phyloP scores from a whole-genome alignment of 1,284 basidiomycete genomes.

The Bjerkandera adusta region DNA sequence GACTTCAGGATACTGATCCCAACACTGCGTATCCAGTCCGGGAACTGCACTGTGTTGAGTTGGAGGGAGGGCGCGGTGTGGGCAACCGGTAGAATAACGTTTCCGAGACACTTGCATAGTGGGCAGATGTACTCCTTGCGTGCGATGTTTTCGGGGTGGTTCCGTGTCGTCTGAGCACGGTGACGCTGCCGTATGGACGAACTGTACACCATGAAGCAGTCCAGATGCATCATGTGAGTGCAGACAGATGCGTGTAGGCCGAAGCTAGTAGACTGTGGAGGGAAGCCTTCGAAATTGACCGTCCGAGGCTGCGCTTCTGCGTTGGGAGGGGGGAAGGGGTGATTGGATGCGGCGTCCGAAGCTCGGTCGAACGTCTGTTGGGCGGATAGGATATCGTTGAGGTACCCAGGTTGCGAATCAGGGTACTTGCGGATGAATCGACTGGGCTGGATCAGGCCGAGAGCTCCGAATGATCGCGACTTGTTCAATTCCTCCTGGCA shows the following conservation, averaged over 20 bases:
- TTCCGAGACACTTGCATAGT: conserved; percentile 97
- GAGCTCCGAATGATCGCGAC: conserved; percentile 77
- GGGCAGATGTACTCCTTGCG: conserved; percentile 97
- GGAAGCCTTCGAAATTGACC: conserved; percentile 74
- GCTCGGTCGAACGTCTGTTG: conserved; percentile 67
- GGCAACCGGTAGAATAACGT: conserved; percentile 86
- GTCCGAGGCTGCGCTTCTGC: conserved; percentile 46
- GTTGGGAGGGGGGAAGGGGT: conserved; percentile 54
- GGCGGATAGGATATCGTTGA: conserved; percentile 74
- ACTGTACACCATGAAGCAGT: conserved; percentile 92
- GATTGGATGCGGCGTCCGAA: conserved; percentile 22
- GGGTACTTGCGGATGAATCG: conserved; percentile 80
- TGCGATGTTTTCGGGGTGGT: conserved; percentile 92
- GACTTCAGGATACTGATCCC: conserved; percentile 81
- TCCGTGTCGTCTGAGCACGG: conserved; percentile 85
- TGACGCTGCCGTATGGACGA: conserved; percentile 88
- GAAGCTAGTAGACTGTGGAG: conserved; percentile 70
- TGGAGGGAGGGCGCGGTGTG: conserved; percentile 39
- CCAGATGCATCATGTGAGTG: conserved; percentile 96
- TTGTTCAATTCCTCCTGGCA: conserved; percentile 92
- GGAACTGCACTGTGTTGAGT: conserved; percentile 59
- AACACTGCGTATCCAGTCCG: conserved; percentile 80
- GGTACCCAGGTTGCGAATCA: conserved; percentile 64
- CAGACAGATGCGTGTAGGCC: conserved; percentile 91
- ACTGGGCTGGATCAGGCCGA: conserved; percentile 92